Base-by-base conservation (phyloP, 805 yeast species). In the Scheffersomyces stipitis region DNA sequence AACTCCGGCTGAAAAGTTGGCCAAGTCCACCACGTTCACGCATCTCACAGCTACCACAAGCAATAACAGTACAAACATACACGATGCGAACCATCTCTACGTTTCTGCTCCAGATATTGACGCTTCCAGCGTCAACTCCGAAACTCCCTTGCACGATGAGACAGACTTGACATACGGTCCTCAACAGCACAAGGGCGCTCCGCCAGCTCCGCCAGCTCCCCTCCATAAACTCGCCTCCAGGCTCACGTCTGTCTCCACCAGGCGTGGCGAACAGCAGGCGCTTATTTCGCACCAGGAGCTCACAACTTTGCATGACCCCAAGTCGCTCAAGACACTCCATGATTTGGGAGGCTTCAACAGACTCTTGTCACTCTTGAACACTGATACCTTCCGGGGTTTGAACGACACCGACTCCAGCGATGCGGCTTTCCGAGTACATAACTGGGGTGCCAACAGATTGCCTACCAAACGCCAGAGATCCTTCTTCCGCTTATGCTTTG, bases 401-500 rank as follows among this genome's bases (percentile, higher is more conserved):
- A 47, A 66, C 16, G 54, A 54, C 3, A 29, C 62, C 2, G 51
- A 64, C 14, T 48, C 57, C 3, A 69, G 41, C 12, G 69, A 63
- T 34, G 26, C 50, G n/a, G 40, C 46, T 4, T 24, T 26, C 14
- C 66, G 96, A 36, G 45, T 45, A 1, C 42, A 51, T n/a, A 62
- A 58, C 4, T 93, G 77, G 58, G 96, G 96, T 16, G 64, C 59
- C 13, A 93, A 93, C 56, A 60, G 53, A 16, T 59, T 93, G 14
- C 98, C 98, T 0, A 81, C 77, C 39, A 76, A 76, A 47, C 68
- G 76, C n/a, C 73, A 83, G 7, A 86, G 85, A 53, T 70, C 87
- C 1, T 81, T 93, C 44, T 64, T 82, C 30, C 51, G 57, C 41
- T 70, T 93, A 28, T 81, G 93, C 48, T 79, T 76, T 69, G 86